Conservation (phyloP, 2,329 filamentous ascomycete species). For the Chaetoscypha palmicola region DNA sequence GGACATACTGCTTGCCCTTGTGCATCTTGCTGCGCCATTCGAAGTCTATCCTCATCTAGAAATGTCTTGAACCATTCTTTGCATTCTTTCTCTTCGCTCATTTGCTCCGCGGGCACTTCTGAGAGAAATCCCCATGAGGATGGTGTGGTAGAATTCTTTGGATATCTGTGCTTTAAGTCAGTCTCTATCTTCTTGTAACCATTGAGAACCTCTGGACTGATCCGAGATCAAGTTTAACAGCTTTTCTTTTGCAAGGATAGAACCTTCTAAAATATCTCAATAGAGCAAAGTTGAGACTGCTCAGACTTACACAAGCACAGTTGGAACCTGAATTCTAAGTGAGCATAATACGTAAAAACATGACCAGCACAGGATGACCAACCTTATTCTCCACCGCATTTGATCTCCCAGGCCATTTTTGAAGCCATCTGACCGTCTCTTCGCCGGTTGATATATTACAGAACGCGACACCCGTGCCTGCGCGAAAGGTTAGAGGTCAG, state of each 20-base stretch:
- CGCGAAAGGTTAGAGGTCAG: neutral
- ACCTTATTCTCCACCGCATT: constrained; percentile 16
- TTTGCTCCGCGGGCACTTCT: constrained; percentile 24
- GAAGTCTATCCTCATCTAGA: constrained; percentile 29
- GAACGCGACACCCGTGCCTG: constrained; percentile 16
- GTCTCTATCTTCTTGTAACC: no score
- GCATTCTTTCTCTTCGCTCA: constrained; percentile 25
- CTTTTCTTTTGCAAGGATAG: no score
- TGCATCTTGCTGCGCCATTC: constrained; percentile 14
- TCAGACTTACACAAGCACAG: constrained; percentile 16
- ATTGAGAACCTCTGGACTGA: no score
- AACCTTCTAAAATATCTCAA: no score
- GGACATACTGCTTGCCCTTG: constrained; percentile 28
- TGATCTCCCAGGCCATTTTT: constrained; percentile 16
- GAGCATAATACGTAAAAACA: no score
- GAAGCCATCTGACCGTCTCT: constrained; percentile 14
- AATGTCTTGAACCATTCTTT: constrained; percentile 35
- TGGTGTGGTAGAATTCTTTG: constrained; percentile 8
- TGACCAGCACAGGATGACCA: no score
- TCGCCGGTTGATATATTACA: constrained; percentile 10
- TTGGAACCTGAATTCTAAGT: constrained; percentile 22
- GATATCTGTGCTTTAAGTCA: no score
- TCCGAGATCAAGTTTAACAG: no score
- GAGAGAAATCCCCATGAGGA: constrained; percentile 33
- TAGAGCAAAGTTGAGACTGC: no score